A percentile compares a stretch with the other conserved stretches of the same genome.
Evolutionary conservation across 768 basidiomycete genomes (phyloP).

Genomic region (Infundibulicybe gibba): DNA sequence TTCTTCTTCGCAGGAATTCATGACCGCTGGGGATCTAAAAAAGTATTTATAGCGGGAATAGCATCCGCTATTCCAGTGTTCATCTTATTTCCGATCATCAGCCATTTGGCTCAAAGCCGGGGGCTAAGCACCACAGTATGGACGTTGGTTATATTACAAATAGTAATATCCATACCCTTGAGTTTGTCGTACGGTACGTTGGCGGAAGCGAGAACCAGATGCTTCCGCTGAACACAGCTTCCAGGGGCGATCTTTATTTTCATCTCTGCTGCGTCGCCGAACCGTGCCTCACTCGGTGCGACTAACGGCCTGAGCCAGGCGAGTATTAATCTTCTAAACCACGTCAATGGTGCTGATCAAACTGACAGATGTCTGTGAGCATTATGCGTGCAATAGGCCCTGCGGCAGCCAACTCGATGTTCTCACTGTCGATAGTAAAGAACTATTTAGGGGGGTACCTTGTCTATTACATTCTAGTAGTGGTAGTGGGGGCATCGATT

Average conservation of each 20-base stretch:
- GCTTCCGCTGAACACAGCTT: not conserved
- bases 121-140: constrained; percentile 48
- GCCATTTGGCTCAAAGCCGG: constrained; percentile 42
- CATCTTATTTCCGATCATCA: constrained; percentile 58
- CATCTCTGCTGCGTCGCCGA: constrained; percentile 63
- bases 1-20: constrained; percentile 64
- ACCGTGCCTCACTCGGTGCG: constrained; percentile 61
- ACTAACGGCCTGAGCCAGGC: constrained; percentile 67
- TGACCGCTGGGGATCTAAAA: constrained; percentile 61
- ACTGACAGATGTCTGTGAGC: constrained; percentile 28
- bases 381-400: constrained; percentile 45
- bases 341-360: not conserved
- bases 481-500: constrained; percentile 16
- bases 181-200: constrained; percentile 55
- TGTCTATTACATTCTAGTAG: constrained; percentile 37
- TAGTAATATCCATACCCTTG: constrained; percentile 39
- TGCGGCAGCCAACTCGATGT: constrained; percentile 51
- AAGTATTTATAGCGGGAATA: constrained; percentile 51
- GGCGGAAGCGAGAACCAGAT: constrained; percentile 13
- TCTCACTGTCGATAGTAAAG: constrained; percentile 51
- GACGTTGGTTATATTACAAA: constrained; percentile 46
- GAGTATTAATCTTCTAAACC: constrained; percentile 1
- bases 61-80: constrained; percentile 49
- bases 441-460: constrained; percentile 44
- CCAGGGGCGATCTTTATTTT: constrained; percentile 71